phyloP scores from a whole-genome alignment of 768 basidiomycete species.

The Suillus plorans region DNA sequence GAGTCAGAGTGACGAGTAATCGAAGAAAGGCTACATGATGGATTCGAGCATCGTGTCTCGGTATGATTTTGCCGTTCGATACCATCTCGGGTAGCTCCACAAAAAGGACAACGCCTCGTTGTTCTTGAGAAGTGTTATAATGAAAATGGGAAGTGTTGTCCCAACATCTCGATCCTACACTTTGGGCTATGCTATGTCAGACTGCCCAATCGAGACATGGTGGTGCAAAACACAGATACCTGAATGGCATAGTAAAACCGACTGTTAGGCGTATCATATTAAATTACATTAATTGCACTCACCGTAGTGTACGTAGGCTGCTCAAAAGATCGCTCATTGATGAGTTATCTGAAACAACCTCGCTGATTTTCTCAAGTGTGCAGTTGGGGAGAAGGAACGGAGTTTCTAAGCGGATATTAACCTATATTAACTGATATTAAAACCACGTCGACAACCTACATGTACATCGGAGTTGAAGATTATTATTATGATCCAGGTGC shows the following conservation, averaged over 20 bases:
- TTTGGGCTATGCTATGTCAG: background rate
- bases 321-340: background rate
- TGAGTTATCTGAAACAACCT: background rate
- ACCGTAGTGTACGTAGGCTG: background rate
- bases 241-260: background rate
- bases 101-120: background rate
- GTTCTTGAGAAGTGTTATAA: background rate
- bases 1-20: background rate
- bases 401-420: slow-evolving; percentile 2
- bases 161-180: background rate
- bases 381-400: background rate
- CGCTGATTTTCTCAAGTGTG: background rate
- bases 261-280: background rate
- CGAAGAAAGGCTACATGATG: background rate
- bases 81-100: background rate
- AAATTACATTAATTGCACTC: background rate
- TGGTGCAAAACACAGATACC: background rate
- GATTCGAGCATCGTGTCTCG: background rate
- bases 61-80: slow-evolving; percentile 1
- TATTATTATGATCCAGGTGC: background rate
- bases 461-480: background rate
- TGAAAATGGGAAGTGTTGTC: background rate
- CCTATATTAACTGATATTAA: background rate
- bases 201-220: background rate
- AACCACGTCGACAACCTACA: background rate